Base-by-base conservation (phyloP, 768 basidiomycete genomes). In the Boletus reticulatus region DNA sequence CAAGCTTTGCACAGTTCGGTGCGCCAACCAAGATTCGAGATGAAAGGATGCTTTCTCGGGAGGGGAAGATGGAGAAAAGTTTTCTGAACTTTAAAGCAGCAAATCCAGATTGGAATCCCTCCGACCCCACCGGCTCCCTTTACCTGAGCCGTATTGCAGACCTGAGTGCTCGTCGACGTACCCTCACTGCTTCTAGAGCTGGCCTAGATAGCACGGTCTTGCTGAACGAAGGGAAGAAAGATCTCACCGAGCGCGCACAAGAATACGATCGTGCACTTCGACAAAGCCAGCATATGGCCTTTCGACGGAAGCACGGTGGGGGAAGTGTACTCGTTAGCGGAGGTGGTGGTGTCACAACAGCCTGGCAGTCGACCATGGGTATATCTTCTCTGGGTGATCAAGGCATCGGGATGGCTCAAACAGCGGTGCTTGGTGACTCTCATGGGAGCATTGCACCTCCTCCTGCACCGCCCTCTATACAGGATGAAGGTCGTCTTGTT, bases 21-120 rank as follows among this genome's bases (percentile, higher is more conserved):
- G 94, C 92, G 12, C 92, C 92, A 1, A 79, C 83, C 4, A 73
- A 77, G 38, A 81, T 80, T 9, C 75, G 78, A 13, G 89, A 93
- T 60, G 84, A 85, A 62, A 84, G 84, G 56, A 87, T 89, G 79
- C 78, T 89, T 64, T 92, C 90, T 6, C 91, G 90, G 58, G 89
- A 96, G 62, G 92, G 92, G 36, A 99, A 99, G 80, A 98, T 99
- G 95, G 97, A 99, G 78, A 97, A 98, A 76, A 92, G 89, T 70
- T 92, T 97, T 75, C 76, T 96, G 32, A 92, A 90, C 67, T 97
- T 97, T 80, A 96, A 95, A 75, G 93, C 93, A 42, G 89, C 93
- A 1, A 92, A 98, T 73, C 96, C 96, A 12, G 92, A 94, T 56
- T 99, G 96, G 96, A 89, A 84, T 58, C 96, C 96, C 0, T 78